Evolutionary conservation across 495 filamentous ascomycete genomes (phyloP).

Genomic region (Penicillium daleae): DNA sequence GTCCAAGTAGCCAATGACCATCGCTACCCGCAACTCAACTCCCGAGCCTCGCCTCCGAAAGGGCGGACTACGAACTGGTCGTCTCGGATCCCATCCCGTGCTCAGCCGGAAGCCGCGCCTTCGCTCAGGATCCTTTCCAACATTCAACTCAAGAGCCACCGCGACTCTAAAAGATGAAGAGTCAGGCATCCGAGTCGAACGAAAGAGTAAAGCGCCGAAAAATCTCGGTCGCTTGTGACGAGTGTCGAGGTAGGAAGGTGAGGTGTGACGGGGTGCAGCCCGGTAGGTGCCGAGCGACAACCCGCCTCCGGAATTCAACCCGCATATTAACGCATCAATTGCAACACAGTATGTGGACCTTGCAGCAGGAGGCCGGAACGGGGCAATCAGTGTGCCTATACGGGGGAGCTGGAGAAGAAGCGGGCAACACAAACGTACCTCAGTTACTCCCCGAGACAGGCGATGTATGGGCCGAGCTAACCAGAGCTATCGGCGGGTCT

Average conservation of each 20-base stretch:
- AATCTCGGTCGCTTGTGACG: slow-evolving; percentile 43
- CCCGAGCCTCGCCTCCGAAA: neutral
- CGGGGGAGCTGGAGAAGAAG: slow-evolving; percentile 40
- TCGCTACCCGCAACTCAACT: neutral
- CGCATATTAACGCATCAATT: slow-evolving; percentile 14
- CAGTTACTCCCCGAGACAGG: neutral
- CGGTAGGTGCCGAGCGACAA: slow-evolving; percentile 25
- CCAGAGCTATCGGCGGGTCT: neutral
- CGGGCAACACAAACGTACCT: slow-evolving; percentile 31
- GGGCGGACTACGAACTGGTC: neutral
- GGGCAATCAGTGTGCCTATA: slow-evolving; percentile 33
- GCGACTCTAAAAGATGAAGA: neutral
- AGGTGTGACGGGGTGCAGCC: slow-evolving; percentile 47
- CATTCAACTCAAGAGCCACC: neutral
- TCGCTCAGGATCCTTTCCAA: neutral
- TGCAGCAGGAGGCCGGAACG: slow-evolving; percentile 32
- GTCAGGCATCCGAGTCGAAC: neutral
- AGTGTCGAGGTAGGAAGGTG: slow-evolving; percentile 41
- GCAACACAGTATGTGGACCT: slow-evolving; percentile 39
- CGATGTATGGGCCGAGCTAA: neutral
- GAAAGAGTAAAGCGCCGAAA: slow-evolving; percentile 37
- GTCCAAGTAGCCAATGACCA: neutral
- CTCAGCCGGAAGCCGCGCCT: neutral
- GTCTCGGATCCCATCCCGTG: neutral
- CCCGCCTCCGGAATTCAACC: slow-evolving; percentile 19